Base-by-base conservation (phyloP, 441 rosid genomes). In the Biscutella laevigata region DNA sequence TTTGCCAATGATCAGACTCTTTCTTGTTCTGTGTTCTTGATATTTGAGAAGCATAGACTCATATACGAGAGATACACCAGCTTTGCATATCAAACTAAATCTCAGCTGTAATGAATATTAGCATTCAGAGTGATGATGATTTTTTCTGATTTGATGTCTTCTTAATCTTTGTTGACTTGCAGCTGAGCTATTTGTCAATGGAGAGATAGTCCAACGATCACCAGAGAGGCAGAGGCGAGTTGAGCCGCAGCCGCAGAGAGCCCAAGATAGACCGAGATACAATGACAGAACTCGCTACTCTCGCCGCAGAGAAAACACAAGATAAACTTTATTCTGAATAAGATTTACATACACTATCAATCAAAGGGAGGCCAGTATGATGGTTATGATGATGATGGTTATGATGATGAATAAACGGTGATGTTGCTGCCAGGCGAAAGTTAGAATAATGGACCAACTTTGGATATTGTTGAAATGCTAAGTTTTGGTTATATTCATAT, bases 171-270 rank as follows among this genome's bases (percentile, higher is more conserved):
- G 4, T 12, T 57, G 64, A 47, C 5, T 57, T 81, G 75, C 82
- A 92, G 99, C 95, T 59, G 95, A 92, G 61, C 53, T 92, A 67
- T 78, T 80, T 76, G 97, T 92, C 61, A 86, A 92, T 48, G 96
- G 96, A 4, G 95, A 92, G 81, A 81, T 88, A 62, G 95, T 92
- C 35, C 92, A 86, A 65, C 76, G 97, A 57, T 52, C 95, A 33
- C 97, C 98, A 6, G 98, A 91, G 69, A 83, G 96, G 64, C 94
- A 91, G 71, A 83, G 78, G 64, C 74, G 95, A 65, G 95, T 88
- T 61, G 91, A 82, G 48, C 94, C 96, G 4, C 96, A 77, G 74
- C 95, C 95, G 1, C 96, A 83, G 76, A 79, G 95, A 76, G 82
- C 86, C 8, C 79, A 83, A 34, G 94, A 88, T 63, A 74, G 96